These are phyloP conservation scores for Gynochthodes officinalis DNA, from an alignment of 257 asterid species.

Conservation along the genomic window DNA sequence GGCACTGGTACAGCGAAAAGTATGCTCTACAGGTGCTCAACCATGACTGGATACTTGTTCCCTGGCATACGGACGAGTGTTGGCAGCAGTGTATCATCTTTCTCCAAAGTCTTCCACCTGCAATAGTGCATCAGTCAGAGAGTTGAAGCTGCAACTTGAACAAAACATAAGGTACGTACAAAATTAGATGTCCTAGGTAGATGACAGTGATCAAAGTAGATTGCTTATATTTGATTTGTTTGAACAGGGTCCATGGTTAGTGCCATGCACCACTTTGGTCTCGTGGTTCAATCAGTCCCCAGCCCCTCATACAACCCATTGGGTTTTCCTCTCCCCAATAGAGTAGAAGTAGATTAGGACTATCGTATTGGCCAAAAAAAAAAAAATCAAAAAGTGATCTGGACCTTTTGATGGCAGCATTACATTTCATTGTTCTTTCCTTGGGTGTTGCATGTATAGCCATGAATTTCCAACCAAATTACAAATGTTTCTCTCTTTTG, in stretches of 20 bases:
- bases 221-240: background rate
- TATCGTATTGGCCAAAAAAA: too few relatives aligned
- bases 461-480: background rate
- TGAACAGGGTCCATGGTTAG: too few relatives aligned
- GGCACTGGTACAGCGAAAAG: conserved; percentile 16
- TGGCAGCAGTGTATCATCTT: conserved; percentile 61
- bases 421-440: background rate
- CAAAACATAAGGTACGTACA: background rate
- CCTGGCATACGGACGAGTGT: conserved; percentile 82
- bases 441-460: background rate
- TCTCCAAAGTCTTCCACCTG: conserved; percentile 77
- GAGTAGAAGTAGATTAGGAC: too few relatives aligned
- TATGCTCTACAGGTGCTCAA: conserved; percentile 45
- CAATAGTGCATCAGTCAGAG: conserved; percentile 13
- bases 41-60: conserved; percentile 71
- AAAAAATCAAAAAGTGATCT: background rate
- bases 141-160: background rate
- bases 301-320: too few relatives aligned
- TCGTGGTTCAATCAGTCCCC: too few relatives aligned
- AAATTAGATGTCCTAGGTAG: background rate
- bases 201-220: background rate
- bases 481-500: background rate
- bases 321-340: too few relatives aligned
- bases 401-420: background rate
- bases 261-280: too few relatives aligned